Base-by-base conservation (phyloP, 768 basidiomycete genomes). In the Lactarius hengduanensis region DNA sequence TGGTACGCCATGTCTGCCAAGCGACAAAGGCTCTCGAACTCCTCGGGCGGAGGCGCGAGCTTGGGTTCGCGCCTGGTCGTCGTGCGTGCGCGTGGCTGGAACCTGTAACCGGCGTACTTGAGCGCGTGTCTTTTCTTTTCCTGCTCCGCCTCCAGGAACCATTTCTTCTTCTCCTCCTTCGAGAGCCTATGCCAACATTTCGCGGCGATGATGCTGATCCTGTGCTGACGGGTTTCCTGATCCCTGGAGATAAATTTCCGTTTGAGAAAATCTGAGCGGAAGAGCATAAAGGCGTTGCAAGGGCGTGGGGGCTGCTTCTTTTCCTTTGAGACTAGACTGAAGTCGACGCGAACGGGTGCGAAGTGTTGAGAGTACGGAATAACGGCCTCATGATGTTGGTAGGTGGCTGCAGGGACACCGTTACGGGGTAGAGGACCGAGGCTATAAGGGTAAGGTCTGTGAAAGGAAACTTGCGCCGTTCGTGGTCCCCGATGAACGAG, bases 261-360 rank as follows among this genome's bases (percentile, higher is more conserved):
- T 69, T 80, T 80, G 13, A 86, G 76, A 30, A 84, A 78, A 66
- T 83, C 78, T 28, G 82, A 83, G 53, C 85, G 79, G 74, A 81
- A 86, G 58, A 86, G 75, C 69, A 86, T 82, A 74, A 86, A 86
- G 16, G 85, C 83, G 71, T 86, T 86, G 16, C 82, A 73, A 0
- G 85, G 81, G 8, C 85, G 79, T 38, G 81, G 80, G 22, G 81
- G 78, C 56, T 79, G 79, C 50, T 73, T 70, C 53, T 73, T 70
- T 18, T 61, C 26, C 28, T 69, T 57, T n/a, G 64, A 53, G 18
- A 55, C 55, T 4, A 53, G 32, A 30, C 55, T 45, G 40, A 13
- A 18, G 7, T 32, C 47, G 20, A 43, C 26, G 57, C 26, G 9
- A 47, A 40, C 20, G 15, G 28, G 45, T 3, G 36, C 20, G 18